Conservation (phyloP, 129 eudicot species). For the Escallonia herrerae region DNA sequence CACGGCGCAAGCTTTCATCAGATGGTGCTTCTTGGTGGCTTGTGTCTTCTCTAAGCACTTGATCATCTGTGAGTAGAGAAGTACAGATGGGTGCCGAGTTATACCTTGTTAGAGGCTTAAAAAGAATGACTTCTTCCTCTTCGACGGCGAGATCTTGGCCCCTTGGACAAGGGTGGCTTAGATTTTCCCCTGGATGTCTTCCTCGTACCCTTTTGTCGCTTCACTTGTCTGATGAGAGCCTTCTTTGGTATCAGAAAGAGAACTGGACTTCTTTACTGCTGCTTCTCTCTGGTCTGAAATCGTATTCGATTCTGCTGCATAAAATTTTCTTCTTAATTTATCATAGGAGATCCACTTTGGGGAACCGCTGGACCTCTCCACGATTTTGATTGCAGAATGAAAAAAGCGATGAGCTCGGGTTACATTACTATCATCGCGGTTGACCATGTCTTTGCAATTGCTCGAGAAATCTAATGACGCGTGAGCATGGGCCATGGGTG, state of each 20-base stretch:
- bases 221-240: not conserved
- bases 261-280: not conserved
- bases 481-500: constrained; percentile 44
- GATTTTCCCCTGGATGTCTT: constrained; percentile 2
- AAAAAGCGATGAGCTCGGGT: constrained; percentile 49
- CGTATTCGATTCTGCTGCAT: not conserved
- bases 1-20: constrained; percentile 57
- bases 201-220: constrained; percentile 8
- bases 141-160: constrained; percentile 24
- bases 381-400: constrained; percentile 41
- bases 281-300: constrained; percentile 1
- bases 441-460: constrained; percentile 24
- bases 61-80: constrained; percentile 19
- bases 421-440: constrained; percentile 20
- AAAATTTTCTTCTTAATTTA: constrained; percentile 26
- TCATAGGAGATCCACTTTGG: constrained; percentile 27
- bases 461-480: constrained; percentile 39
- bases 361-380: constrained; percentile 19
- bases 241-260: not conserved
- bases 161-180: constrained; percentile 4
- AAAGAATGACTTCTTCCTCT: constrained; percentile 93
- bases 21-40: constrained; percentile 2
- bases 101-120: constrained; percentile 76
- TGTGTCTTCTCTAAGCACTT: constrained; percentile 18
- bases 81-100: constrained; percentile 62